Base-by-base conservation (phyloP, 2,329 filamentous ascomycete genomes). In the Metarhizium robertsii region DNA sequence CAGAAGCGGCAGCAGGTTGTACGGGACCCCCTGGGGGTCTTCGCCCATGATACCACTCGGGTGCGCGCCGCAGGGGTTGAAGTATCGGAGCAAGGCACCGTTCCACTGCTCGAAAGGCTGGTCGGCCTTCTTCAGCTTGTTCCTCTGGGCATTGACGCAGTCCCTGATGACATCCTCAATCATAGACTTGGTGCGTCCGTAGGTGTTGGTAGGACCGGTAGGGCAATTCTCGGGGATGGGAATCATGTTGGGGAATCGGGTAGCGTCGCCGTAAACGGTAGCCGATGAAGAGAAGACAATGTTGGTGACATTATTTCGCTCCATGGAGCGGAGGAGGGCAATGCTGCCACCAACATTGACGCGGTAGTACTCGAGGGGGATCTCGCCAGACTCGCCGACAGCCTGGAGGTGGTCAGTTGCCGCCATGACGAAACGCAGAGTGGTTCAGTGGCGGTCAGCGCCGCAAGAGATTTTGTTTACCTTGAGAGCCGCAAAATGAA, bases 241-340 rank as follows among this genome's bases (percentile, higher is more conserved):
- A 62, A 99, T 99, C 94, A 99, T 99, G 80, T 95, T 87, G 63
- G 88, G 85, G 75, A 96, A 90, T 69, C 91, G 88, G 49, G 94
- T 97, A 54, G 92, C 94, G 73, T 99, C 95, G 69, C 94, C 94
- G 73, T 99, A 99, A 62, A 99, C 94, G 63, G 95, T 99, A 38
- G 94, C 94, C 1, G 92, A 96, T 60, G 91, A 96, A 58, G 92
- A 97, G 78, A 99, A 99, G 74, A 99, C 94, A 66, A 99, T 94
- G 79, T 96, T 97, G 75, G 84, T 83, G 64, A 99, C 92, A 73
- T 92, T 87, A 79, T 96, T 84, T 72, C 85, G 86, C 68, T 84
- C 81, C 91, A 99, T 97, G 67, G 86, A 85, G 61, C 85, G 82
- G 60, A 99, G 83, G 50, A 99, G 87, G 64, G 85, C 80, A 66